phyloP scores from a whole-genome alignment of 306 rosid species.

The Ochetophila trinervis region DNA sequence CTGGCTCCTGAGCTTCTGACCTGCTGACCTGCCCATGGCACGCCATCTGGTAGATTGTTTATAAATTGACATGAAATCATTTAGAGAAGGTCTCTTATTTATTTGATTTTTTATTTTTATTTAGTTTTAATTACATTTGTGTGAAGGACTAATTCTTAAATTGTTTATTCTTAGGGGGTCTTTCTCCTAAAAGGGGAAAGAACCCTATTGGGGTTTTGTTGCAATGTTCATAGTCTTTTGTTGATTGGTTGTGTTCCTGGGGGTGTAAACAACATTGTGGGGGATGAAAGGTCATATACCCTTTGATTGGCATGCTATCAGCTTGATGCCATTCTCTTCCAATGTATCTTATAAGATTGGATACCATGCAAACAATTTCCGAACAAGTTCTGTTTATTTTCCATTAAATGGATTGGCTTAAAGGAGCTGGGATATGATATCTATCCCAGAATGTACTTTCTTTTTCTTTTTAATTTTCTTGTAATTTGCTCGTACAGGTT shows the following conservation, averaged over 20 bases:
- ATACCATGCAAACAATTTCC: slow-evolving; percentile 41
- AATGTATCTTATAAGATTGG: slow-evolving; percentile 41
- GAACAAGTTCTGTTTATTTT: slow-evolving; percentile 35
- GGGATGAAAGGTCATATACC: slow-evolving; percentile 58
- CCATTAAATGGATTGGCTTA: slow-evolving; percentile 35
- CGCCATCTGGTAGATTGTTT: slow-evolving; percentile 50
- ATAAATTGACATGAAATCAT: slow-evolving; percentile 64
- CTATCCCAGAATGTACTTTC: slow-evolving; percentile 11
- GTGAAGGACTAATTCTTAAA: slow-evolving; percentile 40
- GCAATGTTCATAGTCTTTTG: slow-evolving; percentile 30
- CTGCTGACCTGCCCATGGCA: slow-evolving; percentile 53
- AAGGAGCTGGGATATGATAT: slow-evolving; percentile 30
- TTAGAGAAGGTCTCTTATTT: slow-evolving; percentile 47
- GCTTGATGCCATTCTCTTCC: slow-evolving; percentile 22
- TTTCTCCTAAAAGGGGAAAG: slow-evolving; percentile 42
- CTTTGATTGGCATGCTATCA: slow-evolving; percentile 38
- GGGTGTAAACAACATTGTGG: slow-evolving; percentile 37
- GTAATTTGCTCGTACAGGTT: not conserved
- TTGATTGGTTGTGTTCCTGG: slow-evolving; percentile 39
- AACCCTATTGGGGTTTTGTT: slow-evolving; percentile 39
- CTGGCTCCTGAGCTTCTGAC: slow-evolving; percentile 48
- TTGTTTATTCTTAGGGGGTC: slow-evolving; percentile 65
- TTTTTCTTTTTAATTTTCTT: slow-evolving; percentile 5
- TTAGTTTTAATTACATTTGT: slow-evolving; percentile 42
- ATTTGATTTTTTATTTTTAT: slow-evolving; percentile 18